Base-by-base conservation (phyloP, 2,329 filamentous ascomycete species). In the Botrytis pseudocinerea region DNA sequence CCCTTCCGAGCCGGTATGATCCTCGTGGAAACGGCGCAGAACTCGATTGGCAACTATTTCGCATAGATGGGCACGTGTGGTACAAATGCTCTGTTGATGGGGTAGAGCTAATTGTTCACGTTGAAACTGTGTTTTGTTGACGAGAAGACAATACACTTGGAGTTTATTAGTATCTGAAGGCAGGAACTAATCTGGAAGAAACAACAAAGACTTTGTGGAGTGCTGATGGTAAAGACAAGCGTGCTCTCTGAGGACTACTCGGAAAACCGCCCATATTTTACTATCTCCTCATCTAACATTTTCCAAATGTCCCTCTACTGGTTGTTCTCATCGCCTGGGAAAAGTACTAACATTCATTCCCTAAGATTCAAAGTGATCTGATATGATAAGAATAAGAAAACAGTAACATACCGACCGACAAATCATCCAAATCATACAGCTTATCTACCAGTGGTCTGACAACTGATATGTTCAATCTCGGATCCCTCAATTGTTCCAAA, bases 391-490 rank as follows among this genome's bases (percentile, higher is more conserved):
- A 70, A n/a, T 0, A 54, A 54, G 25, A 35, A n/a, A 46, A 60
- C 18, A 63, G 12, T 22, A 66, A 72, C 85, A 76, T 83, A 91
- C 90, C 87, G 72, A 95, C 90, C 1, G 93, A 95, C 57, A 95
- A 90, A 83, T 96, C 93, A 74, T 93, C 87, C 73, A 91, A 86
- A 78, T 93, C 90, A 80, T 94, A 96, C 14, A 95, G 87, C 80
- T 93, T 92, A 80, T 96, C 92, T n/a, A 96, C 92, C 40, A 96
- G 83, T 1, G 93, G 93, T 73, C 93, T 88, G 32, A 96, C 90
- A 62, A 96, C 91, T 1, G 91, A 76, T 32, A 79, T 63, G 80
- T 96, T 96, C 85, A 96, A 94, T 73, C 93, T 88, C 72, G 94
- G 91, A 80, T 94, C 92, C 78, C 91, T 89, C 75, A 97, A 84